Base-by-base conservation (phyloP, 495 filamentous ascomycete genomes). In the Annulohypoxylon bovei region DNA sequence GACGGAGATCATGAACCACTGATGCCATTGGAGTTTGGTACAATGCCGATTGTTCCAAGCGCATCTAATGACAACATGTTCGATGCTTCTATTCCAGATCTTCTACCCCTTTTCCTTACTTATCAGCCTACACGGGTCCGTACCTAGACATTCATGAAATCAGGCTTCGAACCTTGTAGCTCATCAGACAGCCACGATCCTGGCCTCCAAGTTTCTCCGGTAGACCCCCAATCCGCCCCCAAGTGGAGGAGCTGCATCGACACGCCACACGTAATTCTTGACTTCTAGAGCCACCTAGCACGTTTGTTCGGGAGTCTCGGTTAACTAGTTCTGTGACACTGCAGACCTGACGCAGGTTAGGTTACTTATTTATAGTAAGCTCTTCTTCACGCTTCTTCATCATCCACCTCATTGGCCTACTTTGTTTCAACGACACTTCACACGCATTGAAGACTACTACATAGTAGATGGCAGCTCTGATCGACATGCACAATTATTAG, bases 341-440 rank as follows among this genome's bases (percentile, higher is more conserved):
- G 56, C 65, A 64, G 44, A 68, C 39, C 44, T 57, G 25, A 50
- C 58, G 52, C 50, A 46, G 44, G 63, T 60, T 46, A 46, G 35
- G 63, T 46, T 46, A 47, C 54, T 69, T 66, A 72, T 71, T 71
- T 71, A 71, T 71, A 67, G 68, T n/a, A 63, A 42, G 23, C 14
- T n/a, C 30, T 53, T 57, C 6, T 35, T 27, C 42, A 27, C 18
- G 23, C 30, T 49, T 58, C n/a, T 49, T 68, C 18, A 6, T 42
- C 44, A 32, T 20, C 35, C 6, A n/a, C 59, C 44, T 61, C 16
- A 70, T 65, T 65, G 55, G 56, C 30, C 16, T 32, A 20, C 55
- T 66, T 66, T 57, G 49, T 65, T 71, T 62, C 25, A 57, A 71
- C 68, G 55, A 71, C 50, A 61, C 47, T 33, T 65, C 30, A 32